Base-by-base conservation (phyloP, 192 early-diverging fungal genomes). In the Nowakowskiella sp. region DNA sequence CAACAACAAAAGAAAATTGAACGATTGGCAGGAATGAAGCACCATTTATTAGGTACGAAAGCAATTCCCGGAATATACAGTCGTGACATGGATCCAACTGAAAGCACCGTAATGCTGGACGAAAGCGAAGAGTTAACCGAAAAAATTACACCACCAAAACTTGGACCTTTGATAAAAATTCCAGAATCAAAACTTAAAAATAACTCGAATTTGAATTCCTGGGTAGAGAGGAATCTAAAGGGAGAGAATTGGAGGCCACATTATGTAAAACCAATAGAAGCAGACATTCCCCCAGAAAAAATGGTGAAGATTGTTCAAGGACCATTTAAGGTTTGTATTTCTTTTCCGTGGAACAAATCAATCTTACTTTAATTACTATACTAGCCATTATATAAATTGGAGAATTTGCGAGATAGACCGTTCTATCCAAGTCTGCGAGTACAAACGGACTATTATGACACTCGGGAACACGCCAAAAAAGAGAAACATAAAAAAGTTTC, bases 1-100 rank as follows among this genome's bases (percentile, higher is more conserved):
- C 47, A 57, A 24, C 22, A 30, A 13, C 44, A 44, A 21, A 19
- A 31, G 33, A 57, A 54, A 30, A 43, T 66, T 16, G 64, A 67
- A 1, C 44, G 54, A 19, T 33, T 62, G 4, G 62, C 70, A 13
- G 58, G 58, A 42, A 63, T 44, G 21, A 39, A 52, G 2, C 74
- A 76, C 51, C 74, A 76, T 59, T 64, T 76, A 2, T 21, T 71
- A 1, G 66, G 74, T 16, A 76, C 74, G 6, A 44, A 62, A 26
- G 53, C 45, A 32, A 59, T 76, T 25, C 74, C 70, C 3, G 74
- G 74, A 9, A 58, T 76, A 21, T n/a, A n/a, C n/a, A n/a, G n/a
- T n/a, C n/a, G n/a, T n/a, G n/a, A n/a, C n/a, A n/a, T n/a, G n/a
- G n/a, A n/a, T n/a, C n/a, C n/a, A n/a, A n/a, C n/a, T n/a, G n/a